Percentiles rank a stretch among this genome's conserved stretches.
These are phyloP conservation scores for Diaporthe sp. DNA, from an alignment of 2,329 filamentous ascomycete species.

Conservation along the genomic window DNA sequence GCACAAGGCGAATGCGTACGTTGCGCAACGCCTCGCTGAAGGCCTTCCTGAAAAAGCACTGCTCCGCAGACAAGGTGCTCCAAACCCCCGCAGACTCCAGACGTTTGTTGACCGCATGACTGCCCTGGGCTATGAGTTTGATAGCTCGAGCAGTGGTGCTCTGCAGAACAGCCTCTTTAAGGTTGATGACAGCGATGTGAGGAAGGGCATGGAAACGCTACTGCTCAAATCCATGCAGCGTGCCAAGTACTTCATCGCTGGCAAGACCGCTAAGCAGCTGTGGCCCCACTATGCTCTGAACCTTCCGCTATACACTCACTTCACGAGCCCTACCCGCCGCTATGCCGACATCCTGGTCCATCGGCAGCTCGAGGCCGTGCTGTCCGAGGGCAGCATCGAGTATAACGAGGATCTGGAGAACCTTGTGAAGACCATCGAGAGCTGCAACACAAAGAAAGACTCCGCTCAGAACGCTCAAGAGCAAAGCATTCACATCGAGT, in stretches of 20 bases:
- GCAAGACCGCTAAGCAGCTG: conserved; percentile 82
- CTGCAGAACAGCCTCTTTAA: conserved; percentile 97
- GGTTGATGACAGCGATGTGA: conserved; percentile 87
- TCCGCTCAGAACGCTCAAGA: conserved; percentile 97
- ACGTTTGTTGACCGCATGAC: conserved; percentile 95
- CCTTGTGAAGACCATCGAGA: conserved; percentile 91
- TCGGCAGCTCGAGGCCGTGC: conserved; percentile 88
- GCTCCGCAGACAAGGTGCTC: conserved; percentile 86
- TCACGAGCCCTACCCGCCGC: conserved; percentile 93
- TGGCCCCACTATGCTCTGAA: conserved; percentile 94
- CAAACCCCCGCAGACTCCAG: conserved; percentile 88
- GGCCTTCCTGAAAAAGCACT: conserved; percentile 93
- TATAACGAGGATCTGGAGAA: conserved; percentile 91
- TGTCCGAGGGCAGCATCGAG: conserved; percentile 86
- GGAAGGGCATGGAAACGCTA: conserved; percentile 98
- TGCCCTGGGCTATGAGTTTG: conserved; percentile 89
- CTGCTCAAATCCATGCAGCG: conserved; percentile 96
- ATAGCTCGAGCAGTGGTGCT: conserved; percentile 88
- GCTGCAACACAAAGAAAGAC: conserved; percentile 99
- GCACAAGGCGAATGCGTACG: conserved; percentile 91
- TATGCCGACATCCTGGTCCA: conserved; percentile 97
- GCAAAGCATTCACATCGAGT: conserved; percentile 98
- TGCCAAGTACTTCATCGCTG: conserved; percentile 92
- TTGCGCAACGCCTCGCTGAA: conserved; percentile 85
- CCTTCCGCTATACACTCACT: conserved; percentile 94